Base-by-base conservation (phyloP, 345 rosid species). In the Mercurialis annua region DNA sequence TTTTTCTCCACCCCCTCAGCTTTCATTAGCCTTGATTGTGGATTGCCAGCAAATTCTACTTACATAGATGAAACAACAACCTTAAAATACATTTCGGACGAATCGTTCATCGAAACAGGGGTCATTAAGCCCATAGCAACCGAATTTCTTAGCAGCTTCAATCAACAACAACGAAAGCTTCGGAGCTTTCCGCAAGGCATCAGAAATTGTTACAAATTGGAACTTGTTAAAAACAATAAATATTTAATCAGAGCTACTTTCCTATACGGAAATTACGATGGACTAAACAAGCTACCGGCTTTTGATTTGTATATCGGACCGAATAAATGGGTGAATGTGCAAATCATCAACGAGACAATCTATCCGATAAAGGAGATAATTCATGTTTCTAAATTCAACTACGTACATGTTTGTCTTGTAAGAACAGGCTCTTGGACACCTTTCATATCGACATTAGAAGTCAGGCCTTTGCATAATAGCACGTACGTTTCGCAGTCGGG, bases 191-290 rank as follows among this genome's bases (percentile, higher is more conserved):
- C 84, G 0, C 53, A 44, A 6, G 82, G 81, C 6, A 34, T 2
- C 26, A 71, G 75, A 59, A 78, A 72, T 49, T 83, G 84, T 27
- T 81, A 81, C 60, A 55, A 29, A 17, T 38, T 82, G 6, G 30
- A 56, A 0, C 63, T 59, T 2, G 62, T 52, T 0, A 56, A 31
- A 27, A 53, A 66, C 27, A 69, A 20, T 33, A 76, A 62, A 24
- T 86, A 86, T 62, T 27, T 86, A 56, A 67, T 88, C 47, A 74
- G 92, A 68, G 76, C 83, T 0, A 85, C 64, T 89, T 52, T 52
- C 57, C 7, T 21, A 31, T 52, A 52, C 26, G 57, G 31, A 52
- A 52, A 52, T 52, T 52, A 85, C 10, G 87, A 89, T 50, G 65
- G 27, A 15, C n/a, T 49, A 9, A 66, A 71, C 2, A 49, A 31